Evolutionary conservation across 2,329 filamentous ascomycete species (phyloP).

Genomic region (Huntiella moniliformis): DNA sequence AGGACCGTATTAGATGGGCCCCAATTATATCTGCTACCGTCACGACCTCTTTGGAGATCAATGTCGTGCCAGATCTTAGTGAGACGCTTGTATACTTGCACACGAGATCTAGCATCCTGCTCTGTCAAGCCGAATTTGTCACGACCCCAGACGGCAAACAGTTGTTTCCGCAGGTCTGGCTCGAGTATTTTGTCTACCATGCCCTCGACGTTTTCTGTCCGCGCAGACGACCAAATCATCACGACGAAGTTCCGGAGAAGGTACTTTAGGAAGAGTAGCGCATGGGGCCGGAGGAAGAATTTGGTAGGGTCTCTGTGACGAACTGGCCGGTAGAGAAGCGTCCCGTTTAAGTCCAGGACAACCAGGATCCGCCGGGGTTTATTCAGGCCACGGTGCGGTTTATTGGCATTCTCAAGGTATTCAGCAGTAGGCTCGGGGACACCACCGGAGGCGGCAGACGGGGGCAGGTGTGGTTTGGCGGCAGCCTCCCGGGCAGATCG

Average conservation of each 20-base stretch:
- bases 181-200: slow-evolving; percentile 51
- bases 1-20: slow-evolving; percentile 74
- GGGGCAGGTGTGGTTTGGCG: slow-evolving; percentile 11
- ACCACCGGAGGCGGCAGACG: slow-evolving; percentile 30
- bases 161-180: slow-evolving; percentile 27
- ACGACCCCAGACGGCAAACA: slow-evolving; percentile 61
- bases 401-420: slow-evolving; percentile 40
- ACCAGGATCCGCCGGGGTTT: slow-evolving; percentile 50
- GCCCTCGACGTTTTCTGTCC: slow-evolving; percentile 46
- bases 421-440: slow-evolving; percentile 38
- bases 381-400: slow-evolving; percentile 23
- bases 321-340: slow-evolving; percentile 54
- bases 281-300: slow-evolving; percentile 49
- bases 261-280: slow-evolving; percentile 51
- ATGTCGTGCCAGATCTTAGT: slow-evolving; percentile 47
- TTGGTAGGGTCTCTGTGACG: slow-evolving; percentile 22
- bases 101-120: slow-evolving; percentile 46
- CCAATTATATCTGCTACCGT: slow-evolving; percentile 31
- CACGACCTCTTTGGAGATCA: slow-evolving; percentile 26
- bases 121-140: slow-evolving; percentile 51
- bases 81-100: slow-evolving; percentile 83
- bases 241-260: slow-evolving; percentile 58
- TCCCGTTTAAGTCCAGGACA: slow-evolving; percentile 86
- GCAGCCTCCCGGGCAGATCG: not conserved
- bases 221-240: slow-evolving; percentile 82